Evolutionary conservation across 2,329 filamentous ascomycete genomes (phyloP).

Genomic region (Monascus ruber): DNA sequence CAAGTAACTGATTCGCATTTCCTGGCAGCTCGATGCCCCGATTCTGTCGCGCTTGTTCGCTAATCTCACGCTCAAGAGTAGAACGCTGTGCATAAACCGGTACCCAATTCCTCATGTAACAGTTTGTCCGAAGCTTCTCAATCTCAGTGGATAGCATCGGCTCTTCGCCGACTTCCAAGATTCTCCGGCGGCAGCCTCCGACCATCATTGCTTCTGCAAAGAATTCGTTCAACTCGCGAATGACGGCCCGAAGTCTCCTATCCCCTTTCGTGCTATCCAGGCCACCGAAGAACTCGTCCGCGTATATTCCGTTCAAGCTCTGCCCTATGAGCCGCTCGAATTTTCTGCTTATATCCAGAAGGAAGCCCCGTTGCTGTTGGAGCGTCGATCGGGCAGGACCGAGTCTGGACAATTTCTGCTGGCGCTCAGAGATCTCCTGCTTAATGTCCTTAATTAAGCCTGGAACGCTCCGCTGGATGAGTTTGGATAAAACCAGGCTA

Average conservation of each 20-base stretch:
- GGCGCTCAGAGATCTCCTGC: slow-evolving; percentile 22
- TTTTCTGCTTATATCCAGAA: slow-evolving; percentile 22
- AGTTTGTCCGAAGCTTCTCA: slow-evolving; percentile 1
- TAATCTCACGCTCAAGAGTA: slow-evolving; percentile 8
- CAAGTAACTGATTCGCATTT: slow-evolving; percentile 20
- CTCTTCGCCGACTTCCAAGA: background rate
- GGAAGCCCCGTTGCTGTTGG: slow-evolving; percentile 16
- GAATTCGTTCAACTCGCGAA: slow-evolving; percentile 14
- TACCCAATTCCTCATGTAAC: slow-evolving; percentile 7
- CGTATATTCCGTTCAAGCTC: slow-evolving; percentile 31
- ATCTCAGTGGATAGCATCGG: background rate
- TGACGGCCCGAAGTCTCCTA: slow-evolving; percentile 17
- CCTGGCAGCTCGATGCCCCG: slow-evolving; percentile 25
- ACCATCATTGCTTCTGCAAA: slow-evolving; percentile 16
- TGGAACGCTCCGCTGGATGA: slow-evolving; percentile 19
- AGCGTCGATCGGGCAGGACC: slow-evolving; percentile 13
- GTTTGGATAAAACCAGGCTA: slow-evolving; percentile 22
- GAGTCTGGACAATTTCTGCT: slow-evolving; percentile 13
- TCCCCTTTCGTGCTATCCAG: slow-evolving; percentile 4
- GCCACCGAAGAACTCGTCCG: slow-evolving; percentile 29
- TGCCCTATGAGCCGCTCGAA: slow-evolving; percentile 28
- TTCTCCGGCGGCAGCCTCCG: slow-evolving; percentile 6
- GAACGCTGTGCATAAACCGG: slow-evolving; percentile 1
- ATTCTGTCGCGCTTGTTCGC: slow-evolving; percentile 14
- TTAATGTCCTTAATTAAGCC: slow-evolving; percentile 27